Conservation (phyloP, 352 stramenopile genomes). For the Phytopythium kandeliae region DNA sequence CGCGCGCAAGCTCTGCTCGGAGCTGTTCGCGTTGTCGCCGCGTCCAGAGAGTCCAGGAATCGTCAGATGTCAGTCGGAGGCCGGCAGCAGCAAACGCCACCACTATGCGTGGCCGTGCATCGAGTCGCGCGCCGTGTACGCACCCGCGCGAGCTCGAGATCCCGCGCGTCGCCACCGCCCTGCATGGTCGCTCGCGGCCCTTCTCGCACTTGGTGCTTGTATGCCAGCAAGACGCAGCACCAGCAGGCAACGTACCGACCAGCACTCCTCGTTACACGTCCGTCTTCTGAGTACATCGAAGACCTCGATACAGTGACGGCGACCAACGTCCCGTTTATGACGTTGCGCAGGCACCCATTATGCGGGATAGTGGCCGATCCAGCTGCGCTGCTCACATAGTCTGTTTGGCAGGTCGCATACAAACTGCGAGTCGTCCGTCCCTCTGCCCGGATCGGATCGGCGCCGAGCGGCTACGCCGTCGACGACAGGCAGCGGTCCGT, state of each 20-base stretch:
- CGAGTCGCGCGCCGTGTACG: not conserved
- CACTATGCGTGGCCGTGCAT: not conserved
- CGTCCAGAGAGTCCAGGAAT: not conserved
- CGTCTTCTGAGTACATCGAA: too few species aligned
- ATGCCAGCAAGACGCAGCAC: too few species aligned
- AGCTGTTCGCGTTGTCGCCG: slow-evolving; percentile 12
- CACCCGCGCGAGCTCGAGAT: slow-evolving; percentile 5
- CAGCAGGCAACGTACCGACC: not conserved
- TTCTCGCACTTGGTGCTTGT: slow-evolving; percentile 1
- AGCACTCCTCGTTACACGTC: not conserved
- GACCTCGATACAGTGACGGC: too few species aligned
- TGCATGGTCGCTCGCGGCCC: not conserved
- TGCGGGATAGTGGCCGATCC: too few species aligned
- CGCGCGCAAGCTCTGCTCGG: slow-evolving; percentile 23
- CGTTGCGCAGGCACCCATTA: too few species aligned
- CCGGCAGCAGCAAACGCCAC: not conserved
- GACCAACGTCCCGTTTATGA: too few species aligned
- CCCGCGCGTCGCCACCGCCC: slow-evolving; percentile 2
- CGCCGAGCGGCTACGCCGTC: too few species aligned
- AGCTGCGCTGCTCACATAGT: too few species aligned
- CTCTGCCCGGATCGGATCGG: too few species aligned
- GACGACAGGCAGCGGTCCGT: too few species aligned
- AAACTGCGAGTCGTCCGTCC: too few species aligned
- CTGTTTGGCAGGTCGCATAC: too few species aligned
- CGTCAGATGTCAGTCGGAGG: not conserved